Base-by-base conservation (phyloP, 2,329 filamentous ascomycete species). In the Aspergillus neoniger region DNA sequence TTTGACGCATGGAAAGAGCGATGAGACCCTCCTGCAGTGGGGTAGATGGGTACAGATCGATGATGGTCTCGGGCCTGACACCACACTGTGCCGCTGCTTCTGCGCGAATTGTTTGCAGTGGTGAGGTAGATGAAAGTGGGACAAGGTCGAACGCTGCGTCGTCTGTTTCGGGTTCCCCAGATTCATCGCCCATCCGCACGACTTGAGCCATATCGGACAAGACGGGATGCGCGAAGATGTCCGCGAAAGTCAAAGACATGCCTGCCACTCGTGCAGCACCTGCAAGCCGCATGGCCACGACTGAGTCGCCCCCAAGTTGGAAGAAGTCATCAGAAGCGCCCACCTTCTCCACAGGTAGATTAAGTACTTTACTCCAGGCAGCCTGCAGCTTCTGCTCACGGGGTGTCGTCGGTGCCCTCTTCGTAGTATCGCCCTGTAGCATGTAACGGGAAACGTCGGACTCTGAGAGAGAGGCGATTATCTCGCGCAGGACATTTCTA, bases 281-380 rank as follows among this genome's bases (percentile, higher is more conserved):
- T 15, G 30, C 50, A 6, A 41, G 50, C 15, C 50, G 58, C 58
- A 60, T 60, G 4, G 53, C 54, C 5, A 36, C 19, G 12, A 52
- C 32, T 1, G 58, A 60, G 23, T 60, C 58, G 3, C 58, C 58
- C 25, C 58, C 58, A 2, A 60, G 48, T 10, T 32, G 23, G 32
- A 60, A 57, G 38, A 60, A 60, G 38, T 60, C 48, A 50, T 60
- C 53, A 12, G 47, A 10, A 9, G 21, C 23, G 36, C 51, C 51
- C 10, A 54, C 21, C 7, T n/a, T 14, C 8, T 17, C 14, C 10
- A 9, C 2, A 4, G n/a, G 30, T 36, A 38, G 14, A 10, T 19
- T 15, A 10, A 54, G n/a, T 8, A 54, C 23, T 36, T 54, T 38
- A 17, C 23, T 17, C 15, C 23, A 25, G n/a, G 21, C n/a, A 12